Percentiles rank a stretch among this genome's conserved stretches.
These are phyloP conservation scores for Penicillium ochrochloron DNA, from an alignment of 495 filamentous ascomycete species.

Conservation along the genomic window DNA sequence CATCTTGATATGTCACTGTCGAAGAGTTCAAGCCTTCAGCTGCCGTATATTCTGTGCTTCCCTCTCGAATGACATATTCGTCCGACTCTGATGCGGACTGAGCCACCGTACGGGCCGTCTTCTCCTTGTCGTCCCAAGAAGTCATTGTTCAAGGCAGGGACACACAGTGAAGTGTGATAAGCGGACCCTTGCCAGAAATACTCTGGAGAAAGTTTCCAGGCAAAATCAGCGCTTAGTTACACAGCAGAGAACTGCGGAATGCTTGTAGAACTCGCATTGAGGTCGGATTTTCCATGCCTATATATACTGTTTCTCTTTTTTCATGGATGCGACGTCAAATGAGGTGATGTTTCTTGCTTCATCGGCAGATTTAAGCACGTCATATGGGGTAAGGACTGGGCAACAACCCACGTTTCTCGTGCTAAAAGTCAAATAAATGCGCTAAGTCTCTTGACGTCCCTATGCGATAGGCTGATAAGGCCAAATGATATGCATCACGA, in stretches of 20 bases:
- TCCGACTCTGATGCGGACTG: constrained; percentile 5
- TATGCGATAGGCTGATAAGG: background rate
- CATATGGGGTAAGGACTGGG: constrained; percentile 10
- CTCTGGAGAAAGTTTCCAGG: background rate
- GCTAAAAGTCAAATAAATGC: background rate
- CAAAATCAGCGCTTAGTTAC: background rate
- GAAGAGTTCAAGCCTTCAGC: constrained; percentile 62
- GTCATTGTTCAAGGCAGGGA: background rate
- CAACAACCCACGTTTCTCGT: background rate
- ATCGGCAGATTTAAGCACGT: constrained; percentile 14
- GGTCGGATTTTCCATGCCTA: background rate
- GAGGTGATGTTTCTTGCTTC: background rate
- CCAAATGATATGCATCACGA: constrained; percentile 1
- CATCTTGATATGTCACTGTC: constrained; percentile 63
- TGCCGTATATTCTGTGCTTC: constrained; percentile 53
- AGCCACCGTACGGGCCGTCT: background rate
- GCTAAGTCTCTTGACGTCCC: background rate
- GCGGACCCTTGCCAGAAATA: background rate
- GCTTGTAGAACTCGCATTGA: background rate
- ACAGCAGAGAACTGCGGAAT: background rate
- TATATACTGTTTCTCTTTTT: background rate
- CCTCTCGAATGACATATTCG: constrained; percentile 28
- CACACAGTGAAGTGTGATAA: background rate
- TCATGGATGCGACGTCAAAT: background rate
- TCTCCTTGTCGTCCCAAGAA: constrained; percentile 14